phyloP scores from a whole-genome alignment of 768 basidiomycete genomes.

The Cytidiella melzeri region DNA sequence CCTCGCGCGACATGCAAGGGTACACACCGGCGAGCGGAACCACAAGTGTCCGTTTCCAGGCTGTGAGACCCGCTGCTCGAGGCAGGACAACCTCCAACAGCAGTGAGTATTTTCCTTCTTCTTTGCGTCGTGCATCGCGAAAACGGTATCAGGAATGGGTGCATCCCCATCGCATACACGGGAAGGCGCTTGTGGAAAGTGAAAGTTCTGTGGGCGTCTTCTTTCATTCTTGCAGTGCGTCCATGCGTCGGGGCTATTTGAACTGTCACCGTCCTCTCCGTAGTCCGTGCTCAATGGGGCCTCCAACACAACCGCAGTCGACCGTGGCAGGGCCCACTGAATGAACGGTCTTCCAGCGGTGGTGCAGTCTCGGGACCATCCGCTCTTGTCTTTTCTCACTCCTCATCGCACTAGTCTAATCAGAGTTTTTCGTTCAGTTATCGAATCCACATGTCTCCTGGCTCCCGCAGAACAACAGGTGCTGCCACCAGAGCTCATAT shows the following conservation, averaged over 20 bases:
- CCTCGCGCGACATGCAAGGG: slow-evolving; percentile 79
- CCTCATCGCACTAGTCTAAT: not conserved
- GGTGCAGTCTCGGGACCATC: too few species aligned
- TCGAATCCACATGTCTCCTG: slow-evolving; percentile 76
- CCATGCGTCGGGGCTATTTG: not conserved
- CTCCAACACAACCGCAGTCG: not conserved
- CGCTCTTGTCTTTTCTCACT: not conserved
- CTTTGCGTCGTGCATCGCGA: not conserved
- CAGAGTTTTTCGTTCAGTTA: slow-evolving; percentile 39
- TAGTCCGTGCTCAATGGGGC: not conserved
- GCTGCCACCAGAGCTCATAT: slow-evolving; percentile 52
- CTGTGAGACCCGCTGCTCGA: slow-evolving; percentile 84
- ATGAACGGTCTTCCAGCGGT: too few species aligned
- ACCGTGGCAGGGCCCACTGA: too few species aligned
- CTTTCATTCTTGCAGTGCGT: not conserved
- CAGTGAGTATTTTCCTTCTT: slow-evolving; percentile 35
- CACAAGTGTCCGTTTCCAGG: slow-evolving; percentile 95
- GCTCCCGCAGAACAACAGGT: slow-evolving; percentile 61
- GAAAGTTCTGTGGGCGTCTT: not conserved
- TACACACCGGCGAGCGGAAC: slow-evolving; percentile 89
- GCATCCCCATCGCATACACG: too few species aligned
- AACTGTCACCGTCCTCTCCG: not conserved
- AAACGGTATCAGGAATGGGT: not conserved
- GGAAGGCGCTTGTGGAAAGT: not conserved
- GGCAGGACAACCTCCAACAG: slow-evolving; percentile 81